Evolutionary conservation across 1,139 yeast genomes (phyloP).

Genomic region (Candida dubliniensis): DNA sequence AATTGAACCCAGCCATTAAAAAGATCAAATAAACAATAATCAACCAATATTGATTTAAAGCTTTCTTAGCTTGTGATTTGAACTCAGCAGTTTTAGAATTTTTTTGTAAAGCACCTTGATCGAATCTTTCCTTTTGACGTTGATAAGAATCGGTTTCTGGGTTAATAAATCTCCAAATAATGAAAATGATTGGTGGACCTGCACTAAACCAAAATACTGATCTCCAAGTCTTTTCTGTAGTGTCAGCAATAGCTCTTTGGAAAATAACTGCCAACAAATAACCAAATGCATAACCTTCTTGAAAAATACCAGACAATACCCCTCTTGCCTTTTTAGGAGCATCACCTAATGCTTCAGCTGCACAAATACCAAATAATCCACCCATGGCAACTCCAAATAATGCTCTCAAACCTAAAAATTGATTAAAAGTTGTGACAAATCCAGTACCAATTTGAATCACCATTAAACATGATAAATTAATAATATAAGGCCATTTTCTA

Average conservation of each 20-base stretch:
- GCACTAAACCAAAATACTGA: constrained; percentile 45
- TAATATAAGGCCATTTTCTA: constrained; percentile 39
- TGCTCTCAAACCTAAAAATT: constrained; percentile 42
- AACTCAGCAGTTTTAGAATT: constrained; percentile 14
- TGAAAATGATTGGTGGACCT: constrained; percentile 41
- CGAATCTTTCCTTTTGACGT: constrained; percentile 24
- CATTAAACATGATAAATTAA: constrained; percentile 30
- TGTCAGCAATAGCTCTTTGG: constrained; percentile 39
- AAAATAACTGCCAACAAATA: constrained; percentile 43
- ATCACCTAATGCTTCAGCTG: constrained; percentile 41
- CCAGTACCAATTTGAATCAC: constrained; percentile 44
- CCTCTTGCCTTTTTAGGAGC: constrained; percentile 40
- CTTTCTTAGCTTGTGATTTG: constrained; percentile 24
- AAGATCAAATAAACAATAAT: constrained; percentile 35
- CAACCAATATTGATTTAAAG: constrained; percentile 39
- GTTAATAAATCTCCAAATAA: constrained; percentile 34
- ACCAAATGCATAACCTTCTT: constrained; percentile 48
- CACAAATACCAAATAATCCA: constrained; percentile 40
- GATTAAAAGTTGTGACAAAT: constrained; percentile 36
- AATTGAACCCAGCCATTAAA: constrained; percentile 46
- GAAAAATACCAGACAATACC: constrained; percentile 37
- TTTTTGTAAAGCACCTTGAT: constrained; percentile 16
- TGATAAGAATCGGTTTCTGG: constrained; percentile 42
- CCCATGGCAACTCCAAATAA: constrained; percentile 48
- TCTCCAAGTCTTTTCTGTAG: constrained; percentile 37